Conservation (phyloP, 2,329 filamentous ascomycete genomes). For the Colletotrichum orbiculare region DNA sequence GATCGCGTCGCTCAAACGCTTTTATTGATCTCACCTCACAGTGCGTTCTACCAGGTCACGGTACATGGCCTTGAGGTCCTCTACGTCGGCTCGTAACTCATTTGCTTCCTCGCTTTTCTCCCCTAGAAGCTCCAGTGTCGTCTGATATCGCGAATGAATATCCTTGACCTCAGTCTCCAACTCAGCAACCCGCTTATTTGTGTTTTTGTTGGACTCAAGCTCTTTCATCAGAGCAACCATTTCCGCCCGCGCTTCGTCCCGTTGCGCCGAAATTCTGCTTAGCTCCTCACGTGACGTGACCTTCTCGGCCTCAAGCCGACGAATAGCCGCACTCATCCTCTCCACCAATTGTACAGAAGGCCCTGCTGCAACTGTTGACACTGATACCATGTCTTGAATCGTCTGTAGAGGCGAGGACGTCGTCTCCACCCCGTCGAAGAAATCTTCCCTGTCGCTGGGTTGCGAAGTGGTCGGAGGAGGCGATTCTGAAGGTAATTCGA, state of each 20-base stretch:
- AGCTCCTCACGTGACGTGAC: constrained; percentile 90
- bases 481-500: constrained; percentile 52
- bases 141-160: constrained; percentile 84
- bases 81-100: constrained; percentile 87
- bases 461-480: constrained; percentile 54
- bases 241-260: constrained; percentile 91
- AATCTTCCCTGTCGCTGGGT: constrained; percentile 58
- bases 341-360: constrained; percentile 96
- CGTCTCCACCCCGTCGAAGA: constrained; percentile 65
- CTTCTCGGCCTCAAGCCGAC: constrained; percentile 91
- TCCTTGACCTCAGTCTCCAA: constrained; percentile 76
- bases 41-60: constrained; percentile 90
- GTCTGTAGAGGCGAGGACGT: constrained; percentile 74
- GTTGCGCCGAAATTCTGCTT: constrained; percentile 80
- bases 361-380: constrained; percentile 89
- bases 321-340: constrained; percentile 92
- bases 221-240: constrained; percentile 93
- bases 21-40: constrained; percentile 63
- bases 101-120: constrained; percentile 97
- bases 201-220: constrained; percentile 74
- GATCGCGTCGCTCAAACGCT: neutral
- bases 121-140: constrained; percentile 91
- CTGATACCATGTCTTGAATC: constrained; percentile 86
- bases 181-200: constrained; percentile 68
- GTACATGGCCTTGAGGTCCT: constrained; percentile 96